These are phyloP conservation scores for Calycina marina DNA, from an alignment of 2,329 filamentous ascomycete genomes.

Conservation along the genomic window DNA sequence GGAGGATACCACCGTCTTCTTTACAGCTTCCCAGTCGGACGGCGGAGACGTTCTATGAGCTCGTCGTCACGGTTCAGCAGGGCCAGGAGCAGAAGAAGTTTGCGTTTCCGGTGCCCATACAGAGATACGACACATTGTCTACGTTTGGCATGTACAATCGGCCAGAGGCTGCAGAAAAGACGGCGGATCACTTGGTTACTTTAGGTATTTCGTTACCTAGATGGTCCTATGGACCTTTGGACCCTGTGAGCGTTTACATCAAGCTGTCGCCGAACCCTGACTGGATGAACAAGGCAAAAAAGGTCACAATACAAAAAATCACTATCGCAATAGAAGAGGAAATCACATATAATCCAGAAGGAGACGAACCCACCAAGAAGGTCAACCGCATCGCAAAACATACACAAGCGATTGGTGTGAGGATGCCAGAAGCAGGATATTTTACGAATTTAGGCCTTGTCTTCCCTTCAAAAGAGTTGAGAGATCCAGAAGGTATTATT, in stretches of 20 bases:
- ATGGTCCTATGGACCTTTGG: slow-evolving; percentile 92
- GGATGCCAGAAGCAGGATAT: slow-evolving; percentile 81
- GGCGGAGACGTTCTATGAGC: slow-evolving; percentile 94
- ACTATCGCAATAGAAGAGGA: slow-evolving; percentile 92
- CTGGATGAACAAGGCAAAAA: slow-evolving; percentile 79
- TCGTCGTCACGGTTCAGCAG: slow-evolving; percentile 91
- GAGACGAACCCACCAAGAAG: slow-evolving; percentile 85
- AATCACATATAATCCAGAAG: slow-evolving; percentile 96
- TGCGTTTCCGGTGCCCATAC: slow-evolving; percentile 76
- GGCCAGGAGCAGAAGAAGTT: slow-evolving; percentile 83
- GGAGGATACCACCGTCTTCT: slow-evolving; percentile 82
- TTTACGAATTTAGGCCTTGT: slow-evolving; percentile 83
- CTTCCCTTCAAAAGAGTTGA: slow-evolving; percentile 77
- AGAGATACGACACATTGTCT: slow-evolving; percentile 88
- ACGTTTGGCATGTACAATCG: slow-evolving; percentile 99
- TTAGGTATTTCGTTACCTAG: slow-evolving; percentile 82
- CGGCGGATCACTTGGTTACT: slow-evolving; percentile 81
- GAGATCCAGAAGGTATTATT: slow-evolving; percentile 77
- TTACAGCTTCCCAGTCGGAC: slow-evolving; percentile 81
- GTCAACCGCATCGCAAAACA: slow-evolving; percentile 77
- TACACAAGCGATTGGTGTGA: slow-evolving; percentile 65
- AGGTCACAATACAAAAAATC: slow-evolving; percentile 87
- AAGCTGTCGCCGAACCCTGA: slow-evolving; percentile 85
- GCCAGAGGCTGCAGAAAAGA: slow-evolving; percentile 73
- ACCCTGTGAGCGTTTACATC: slow-evolving; percentile 92